Conservation (phyloP, 345 rosid species). For the Fremontodendron californicum region DNA sequence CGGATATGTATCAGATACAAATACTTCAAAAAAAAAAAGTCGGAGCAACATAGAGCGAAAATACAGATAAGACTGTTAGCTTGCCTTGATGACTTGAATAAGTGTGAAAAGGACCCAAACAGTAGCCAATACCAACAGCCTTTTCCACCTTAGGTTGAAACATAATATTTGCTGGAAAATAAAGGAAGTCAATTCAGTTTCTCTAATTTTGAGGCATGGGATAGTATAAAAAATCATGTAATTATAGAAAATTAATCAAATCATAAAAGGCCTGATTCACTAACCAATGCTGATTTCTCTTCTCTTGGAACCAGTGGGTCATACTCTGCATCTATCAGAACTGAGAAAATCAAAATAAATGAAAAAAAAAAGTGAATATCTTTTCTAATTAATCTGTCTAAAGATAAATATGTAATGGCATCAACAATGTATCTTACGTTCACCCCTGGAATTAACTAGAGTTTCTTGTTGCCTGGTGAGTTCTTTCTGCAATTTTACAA, state of each 20-base stretch:
- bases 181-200: background rate
- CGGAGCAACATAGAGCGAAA: too few species aligned
- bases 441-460: constrained; percentile 61
- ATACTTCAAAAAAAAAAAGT: too few species aligned
- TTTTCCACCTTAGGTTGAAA: constrained; percentile 70
- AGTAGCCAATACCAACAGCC: constrained; percentile 38
- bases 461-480: constrained; percentile 40
- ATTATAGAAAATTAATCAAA: background rate
- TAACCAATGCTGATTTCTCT: constrained; percentile 64
- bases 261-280: background rate
- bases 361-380: background rate
- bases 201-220: background rate
- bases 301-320: constrained; percentile 65
- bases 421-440: constrained; percentile 44
- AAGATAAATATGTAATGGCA: background rate
- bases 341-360: constrained; percentile 30
- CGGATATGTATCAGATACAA: too few species aligned
- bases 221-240: background rate
- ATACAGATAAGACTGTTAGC: background rate
- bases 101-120: constrained; percentile 72
- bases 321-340: constrained; percentile 66
- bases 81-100: constrained; percentile 70
- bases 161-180: constrained; percentile 52
- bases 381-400: background rate
- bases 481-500: constrained; percentile 54